Base-by-base conservation (phyloP, 345 rosid species). In the Theobroma cacao region DNA sequence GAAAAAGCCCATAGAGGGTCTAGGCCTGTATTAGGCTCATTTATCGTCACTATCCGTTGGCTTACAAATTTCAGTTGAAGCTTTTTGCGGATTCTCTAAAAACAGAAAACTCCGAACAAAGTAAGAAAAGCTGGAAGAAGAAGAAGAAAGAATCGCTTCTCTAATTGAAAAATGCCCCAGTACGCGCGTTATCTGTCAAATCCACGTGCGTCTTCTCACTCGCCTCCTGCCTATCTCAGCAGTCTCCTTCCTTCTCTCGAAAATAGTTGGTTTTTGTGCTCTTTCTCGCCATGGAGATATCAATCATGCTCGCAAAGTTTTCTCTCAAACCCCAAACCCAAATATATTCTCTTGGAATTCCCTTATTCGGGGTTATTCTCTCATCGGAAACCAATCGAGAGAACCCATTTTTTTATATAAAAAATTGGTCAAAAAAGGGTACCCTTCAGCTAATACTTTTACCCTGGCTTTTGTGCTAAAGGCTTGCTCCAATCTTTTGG, bases 401-500 rank as follows among this genome's bases (percentile, higher is more conserved):
- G 17, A 15, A 11, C 43, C 74, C 41, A 15, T 48, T 30, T 70
- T 20, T 17, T 18, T 70, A 48, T 28, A 48, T 31, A 30, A 48
- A 70, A 31, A 30, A 2, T 30, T 70, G 28, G 40, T 70, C 41
- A 30, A 53, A 28, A 45, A 69, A 28, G 74, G 58, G 74, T 14
- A 47, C 52, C 58, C 74, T 69, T 69, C 38, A 2, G 24, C 74
- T 47, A 69, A 69, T 69, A 47, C 74, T 14, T 69, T 69, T 69
- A 69, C 59, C 26, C 59, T 47, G 59, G 59, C 58, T 70, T 70
- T 70, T 34, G 59, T 70, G 74, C 26, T 70, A 17, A 91, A 93
- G 85, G 96, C 97, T 15, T 91, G 96, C 64, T 93, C 94, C 0
- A 90, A 91, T n/a, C 83, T 88, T 9, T 81, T 87, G 43, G 90